Evolutionary conservation across 2,329 filamentous ascomycete species (phyloP), one percentile per base, ranked within the genome.

Genomic region (Cladosporium colombiae): DNA sequence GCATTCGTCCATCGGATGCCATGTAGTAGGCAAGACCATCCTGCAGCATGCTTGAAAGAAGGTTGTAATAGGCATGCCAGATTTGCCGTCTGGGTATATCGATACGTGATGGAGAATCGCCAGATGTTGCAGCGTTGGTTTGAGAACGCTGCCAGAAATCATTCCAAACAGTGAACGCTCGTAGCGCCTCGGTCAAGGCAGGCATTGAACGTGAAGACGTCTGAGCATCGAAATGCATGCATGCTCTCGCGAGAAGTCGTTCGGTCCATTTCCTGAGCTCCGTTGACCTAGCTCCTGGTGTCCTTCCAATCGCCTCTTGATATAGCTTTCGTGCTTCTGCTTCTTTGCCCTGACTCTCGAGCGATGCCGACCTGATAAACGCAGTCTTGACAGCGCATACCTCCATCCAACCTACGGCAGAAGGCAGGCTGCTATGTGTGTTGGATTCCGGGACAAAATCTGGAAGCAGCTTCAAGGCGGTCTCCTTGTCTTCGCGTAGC

Each of bases 41-140:
- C 71, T 89, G 88, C 7, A 97, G 78, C 40, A 96, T 86, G n/a
- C 83, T 83, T 1, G 93, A 96, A 21, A 97, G 80, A 1, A 90
- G 87, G 53, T 87, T 81, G 75, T 97, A 97, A 77, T 97, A 97
- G 68, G 91, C 87, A 72, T 86, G 88, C 93, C 93, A 97, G 53
- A 96, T 88, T 49, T 87, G 81, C 68, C 90, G 84, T 68, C 90
- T 70, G 11, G 75, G 73, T 46, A 75, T 63, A 61, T 77, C 75
- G 25, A 76, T 81, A 80, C 31, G 79, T 71, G 64, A 72, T 65
- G 61, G 70, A 23, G 35, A 23, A 27, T 56, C 37, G 8, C 50
- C 61, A 18, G 25, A 46, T n/a, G 33, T n/a, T 75, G 64, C 86
- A 82, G 62, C 64, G 18, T 33, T 55, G n/a, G 68, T 37, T 25